Base-by-base conservation (phyloP, 345 rosid genomes). In the Corchorus capsularis region DNA sequence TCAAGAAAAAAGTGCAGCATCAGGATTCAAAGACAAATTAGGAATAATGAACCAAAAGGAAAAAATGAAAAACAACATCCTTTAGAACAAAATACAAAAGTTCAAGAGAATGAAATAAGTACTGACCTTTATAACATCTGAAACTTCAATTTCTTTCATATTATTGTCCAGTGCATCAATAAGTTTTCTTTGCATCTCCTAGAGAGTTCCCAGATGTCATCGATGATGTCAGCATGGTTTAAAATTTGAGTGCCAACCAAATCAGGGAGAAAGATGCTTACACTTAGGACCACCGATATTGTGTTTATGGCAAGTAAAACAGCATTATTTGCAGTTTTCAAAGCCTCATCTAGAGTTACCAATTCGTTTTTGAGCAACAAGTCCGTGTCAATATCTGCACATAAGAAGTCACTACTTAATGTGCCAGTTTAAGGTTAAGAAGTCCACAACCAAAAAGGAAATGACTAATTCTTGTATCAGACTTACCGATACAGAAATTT, bases 311-410 rank as follows among this genome's bases (percentile, higher is more conserved):
- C 96, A 88, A 89, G 80, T 15, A 89, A 84, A 80, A 91, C 98
- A 75, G 98, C 97, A 83, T 75, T 87, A 85, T 95, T 90, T 74
- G 96, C 98, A 78, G 87, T 89, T 86, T 82, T 91, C 80, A 95
- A 78, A 73, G 98, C 99, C 86, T 91, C 97, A 17, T 95, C 97
- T 71, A 95, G 86, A 46, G 99, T 95, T 71, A 93, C 95, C 81
- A 86, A 59, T 72, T 93, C 98, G 77, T 88, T 93, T 78, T 93
- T 86, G 11, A 95, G 96, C 74, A 95, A 86, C 68, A 82, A 79
- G 79, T 95, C 93, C 11, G 93, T 86, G 79, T 91, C 97, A 82
- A 95, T 88, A 87, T 92, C 99, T 95, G 89, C 43, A 79, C 41
- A 78, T 1, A 27, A 63, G 54, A 75, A 80, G 34, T 61, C 68